Conservation (phyloP, 805 yeast species). For the Limtongia smithiae region DNA sequence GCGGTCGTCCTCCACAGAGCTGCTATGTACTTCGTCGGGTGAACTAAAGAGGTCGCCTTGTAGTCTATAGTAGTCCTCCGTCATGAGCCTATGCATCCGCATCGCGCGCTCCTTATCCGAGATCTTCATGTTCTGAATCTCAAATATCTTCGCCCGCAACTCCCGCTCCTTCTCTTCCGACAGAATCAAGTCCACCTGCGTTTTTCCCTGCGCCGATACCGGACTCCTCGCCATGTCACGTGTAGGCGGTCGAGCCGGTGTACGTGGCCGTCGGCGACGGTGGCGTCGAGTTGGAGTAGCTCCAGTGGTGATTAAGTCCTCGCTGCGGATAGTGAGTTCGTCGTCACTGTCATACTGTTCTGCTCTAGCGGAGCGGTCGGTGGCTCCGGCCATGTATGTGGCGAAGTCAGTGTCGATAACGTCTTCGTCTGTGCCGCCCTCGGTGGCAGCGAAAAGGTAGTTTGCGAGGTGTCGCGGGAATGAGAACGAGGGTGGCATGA, state of each 20-base stretch:
- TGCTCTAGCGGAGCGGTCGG: neutral
- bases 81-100: slow-evolving; percentile 39
- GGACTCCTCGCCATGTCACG: neutral
- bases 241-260: neutral
- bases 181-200: slow-evolving; percentile 3
- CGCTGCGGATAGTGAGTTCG: no score
- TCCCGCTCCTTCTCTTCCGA: slow-evolving; percentile 21
- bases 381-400: no score
- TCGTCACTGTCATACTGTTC: neutral
- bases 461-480: slow-evolving; percentile 23
- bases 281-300: slow-evolving; percentile 3
- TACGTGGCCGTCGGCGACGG: slow-evolving; percentile 15
- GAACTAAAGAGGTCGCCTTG: slow-evolving; percentile 24
- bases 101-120: slow-evolving; percentile 38
- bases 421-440: slow-evolving; percentile 2
- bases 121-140: slow-evolving; percentile 33
- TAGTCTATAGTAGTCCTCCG: slow-evolving; percentile 34
- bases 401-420: neutral
- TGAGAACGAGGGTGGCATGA: slow-evolving; percentile 11
- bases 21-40: slow-evolving; percentile 25
- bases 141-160: slow-evolving; percentile 35
- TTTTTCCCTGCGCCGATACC: slow-evolving; percentile 9
- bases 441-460: slow-evolving; percentile 15
- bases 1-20: slow-evolving; percentile 6
- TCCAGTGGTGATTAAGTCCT: neutral